Evolutionary conservation across 1,284 basidiomycete genomes (phyloP), one percentile per base, ranked within the genome.

Genomic region (Sphaerobolus stellatus): DNA sequence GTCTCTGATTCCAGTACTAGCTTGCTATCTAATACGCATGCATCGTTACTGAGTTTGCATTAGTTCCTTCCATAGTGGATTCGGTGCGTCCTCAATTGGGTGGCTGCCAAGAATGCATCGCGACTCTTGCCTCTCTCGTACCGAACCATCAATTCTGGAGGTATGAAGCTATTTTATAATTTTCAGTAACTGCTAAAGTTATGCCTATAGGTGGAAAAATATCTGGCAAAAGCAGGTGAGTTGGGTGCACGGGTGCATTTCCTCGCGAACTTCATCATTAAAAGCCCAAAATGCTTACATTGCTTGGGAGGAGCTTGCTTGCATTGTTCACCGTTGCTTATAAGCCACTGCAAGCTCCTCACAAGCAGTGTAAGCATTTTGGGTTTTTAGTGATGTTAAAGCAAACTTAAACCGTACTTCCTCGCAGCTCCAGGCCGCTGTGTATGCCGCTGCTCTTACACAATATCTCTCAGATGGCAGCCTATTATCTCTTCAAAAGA

Each of bases 161-260:
- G 52, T 53, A 33, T 36, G 7, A 3, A 16, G 28, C n/a, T 47
- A 31, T 16, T 25, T 27, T 36, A 7, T 11, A 20, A 3, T 30
- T 29, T 25, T 47, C 27, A 33, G 14, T 47, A 29, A 36, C 50
- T 29, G 52, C 80, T 5, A 68, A 64, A 4, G 70, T 84, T 29
- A 73, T 88, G 31, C 90, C 88, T 33, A 73, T 75, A 24, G 83
- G 58, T 93, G 86, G 85, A 88, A 86, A 65, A 86, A 88, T 28
- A 83, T 85, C 79, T 90, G 86, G 87, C 77, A 78, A 2, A 81
- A 36, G 18, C 40, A 57, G 33, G 41, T 13, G 29, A 79, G 61
- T 83, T 84, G 14, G 18, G 9, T n/a, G n/a, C n/a, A n/a, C n/a
- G n/a, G n/a, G n/a, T n/a, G n/a, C n/a, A n/a, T n/a, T n/a, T n/a